Percentiles rank a stretch among this genome's conserved stretches.
Evolutionary conservation across 352 stramenopile species (phyloP).

Genomic region (Pilasporangium apinafurcum): DNA sequence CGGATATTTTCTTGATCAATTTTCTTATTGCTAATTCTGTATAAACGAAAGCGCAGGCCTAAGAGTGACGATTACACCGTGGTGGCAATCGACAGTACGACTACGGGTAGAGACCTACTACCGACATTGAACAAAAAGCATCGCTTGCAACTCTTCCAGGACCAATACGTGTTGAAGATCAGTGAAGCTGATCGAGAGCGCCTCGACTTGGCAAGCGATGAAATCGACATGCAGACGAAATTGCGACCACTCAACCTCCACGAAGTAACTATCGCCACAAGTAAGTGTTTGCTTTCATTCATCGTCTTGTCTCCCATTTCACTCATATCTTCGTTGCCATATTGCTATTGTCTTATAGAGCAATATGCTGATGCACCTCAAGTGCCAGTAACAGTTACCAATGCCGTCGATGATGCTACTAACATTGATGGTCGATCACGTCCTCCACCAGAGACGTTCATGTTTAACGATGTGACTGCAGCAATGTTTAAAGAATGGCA

Average conservation of each 20-base stretch:
- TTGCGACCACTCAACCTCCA: constrained; percentile 79
- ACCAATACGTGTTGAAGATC: constrained; percentile 87
- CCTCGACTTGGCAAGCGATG: constrained; percentile 72
- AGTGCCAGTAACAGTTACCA: constrained; percentile 57
- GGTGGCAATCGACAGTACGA: constrained; percentile 74
- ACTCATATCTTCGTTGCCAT: not conserved
- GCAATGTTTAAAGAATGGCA: constrained; percentile 90
- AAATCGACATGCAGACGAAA: constrained; percentile 87
- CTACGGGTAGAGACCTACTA: constrained; percentile 71
- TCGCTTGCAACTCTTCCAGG: constrained; percentile 75
- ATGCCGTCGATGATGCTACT: constrained; percentile 53
- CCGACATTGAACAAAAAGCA: constrained; percentile 88
- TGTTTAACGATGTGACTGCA: constrained; percentile 88
- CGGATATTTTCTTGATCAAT: no score
- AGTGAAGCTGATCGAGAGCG: constrained; percentile 78
- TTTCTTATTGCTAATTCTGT: not conserved
- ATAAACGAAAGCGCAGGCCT: constrained; percentile 26
- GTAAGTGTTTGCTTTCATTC: constrained; percentile 25
- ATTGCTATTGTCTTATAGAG: constrained; percentile 29
- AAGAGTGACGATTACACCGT: constrained; percentile 89
- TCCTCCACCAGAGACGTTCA: constrained; percentile 81
- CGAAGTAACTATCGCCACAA: constrained; percentile 82
- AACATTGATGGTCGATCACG: constrained; percentile 63
- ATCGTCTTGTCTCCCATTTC: not conserved
- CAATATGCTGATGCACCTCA: constrained; percentile 82